A percentile compares a stretch with the other conserved stretches of the same genome.
phyloP scores from a whole-genome alignment of 768 basidiomycete genomes.

The Chalciporus chontae region DNA sequence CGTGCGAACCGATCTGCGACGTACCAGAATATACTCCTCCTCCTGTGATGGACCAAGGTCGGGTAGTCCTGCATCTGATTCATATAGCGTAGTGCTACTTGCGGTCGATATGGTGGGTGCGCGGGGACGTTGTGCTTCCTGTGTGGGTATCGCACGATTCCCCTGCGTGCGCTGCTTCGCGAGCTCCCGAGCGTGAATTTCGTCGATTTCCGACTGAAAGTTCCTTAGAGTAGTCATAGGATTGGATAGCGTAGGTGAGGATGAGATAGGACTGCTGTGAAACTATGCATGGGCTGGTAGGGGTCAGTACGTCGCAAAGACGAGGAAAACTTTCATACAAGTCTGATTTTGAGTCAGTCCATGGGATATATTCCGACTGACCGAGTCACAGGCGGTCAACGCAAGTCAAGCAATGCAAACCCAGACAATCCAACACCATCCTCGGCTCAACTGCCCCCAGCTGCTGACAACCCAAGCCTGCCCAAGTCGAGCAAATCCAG shows the following conservation, averaged over 20 bases:
- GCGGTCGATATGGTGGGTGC: background rate
- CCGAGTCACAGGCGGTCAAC: background rate
- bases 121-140: conserved; percentile 38
- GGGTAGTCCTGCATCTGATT: background rate
- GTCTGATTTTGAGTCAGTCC: background rate
- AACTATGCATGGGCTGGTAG: conserved; percentile 14
- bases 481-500: background rate
- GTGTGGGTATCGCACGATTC: conserved; percentile 12
- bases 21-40: conserved; percentile 18
- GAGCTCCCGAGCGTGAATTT: conserved; percentile 66
- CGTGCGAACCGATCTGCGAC: background rate
- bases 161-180: conserved; percentile 51
- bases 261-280: conserved; percentile 1
- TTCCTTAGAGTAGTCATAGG: conserved; percentile 32
- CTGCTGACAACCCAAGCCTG: too few species aligned
- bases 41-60: conserved; percentile 10
- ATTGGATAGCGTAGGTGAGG: background rate
- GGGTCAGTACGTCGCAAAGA: conserved; percentile 3
- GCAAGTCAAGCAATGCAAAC: background rate
- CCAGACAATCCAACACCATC: background rate
- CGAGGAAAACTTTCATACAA: background rate
- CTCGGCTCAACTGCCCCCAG: background rate
- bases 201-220: conserved; percentile 72
- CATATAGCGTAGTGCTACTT: background rate
- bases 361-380: background rate